Percentiles rank a stretch among this genome's conserved stretches.
Evolutionary conservation across 768 basidiomycete genomes (phyloP).

Genomic region (Pleurotus eryngii): DNA sequence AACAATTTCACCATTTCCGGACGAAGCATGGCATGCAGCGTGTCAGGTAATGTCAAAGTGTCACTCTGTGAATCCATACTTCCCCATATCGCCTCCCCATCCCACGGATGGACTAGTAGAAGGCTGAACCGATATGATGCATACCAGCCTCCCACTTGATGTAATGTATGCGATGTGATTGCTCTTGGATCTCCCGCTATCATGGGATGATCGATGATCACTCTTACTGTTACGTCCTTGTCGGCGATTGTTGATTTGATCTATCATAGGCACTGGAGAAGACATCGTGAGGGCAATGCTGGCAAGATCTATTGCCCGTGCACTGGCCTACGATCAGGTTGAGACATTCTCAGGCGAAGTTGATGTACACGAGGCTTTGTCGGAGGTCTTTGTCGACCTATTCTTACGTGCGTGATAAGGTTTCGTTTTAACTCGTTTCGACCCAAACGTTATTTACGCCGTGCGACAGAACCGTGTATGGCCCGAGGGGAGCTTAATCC

Average conservation of each 20-base stretch:
- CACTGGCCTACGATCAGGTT: constrained; percentile 20
- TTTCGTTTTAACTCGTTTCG: neutral
- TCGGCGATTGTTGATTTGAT: neutral
- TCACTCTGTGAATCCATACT: constrained; percentile 2
- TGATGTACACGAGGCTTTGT: constrained; percentile 58
- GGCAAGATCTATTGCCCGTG: constrained; percentile 53
- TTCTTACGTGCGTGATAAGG: constrained; percentile 46
- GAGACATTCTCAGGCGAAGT: constrained; percentile 14
- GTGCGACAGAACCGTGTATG: constrained; percentile 30
- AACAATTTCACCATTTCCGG: constrained; percentile 8
- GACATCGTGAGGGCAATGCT: constrained; percentile 57
- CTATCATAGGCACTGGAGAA: constrained; percentile 63
- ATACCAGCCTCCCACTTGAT: neutral
- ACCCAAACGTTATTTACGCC: neutral
- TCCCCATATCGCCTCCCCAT: neutral
- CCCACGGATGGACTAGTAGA: neutral
- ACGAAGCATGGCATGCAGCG: constrained; percentile 59
- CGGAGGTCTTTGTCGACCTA: constrained; percentile 37
- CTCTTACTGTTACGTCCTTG: neutral
- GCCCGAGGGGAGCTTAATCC: constrained; percentile 40
- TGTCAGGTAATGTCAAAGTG: constrained; percentile 46
- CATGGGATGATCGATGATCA: neutral
- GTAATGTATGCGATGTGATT: neutral
- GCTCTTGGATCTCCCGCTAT: too few species aligned
- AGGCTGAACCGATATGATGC: neutral